phyloP scores from a whole-genome alignment of 495 filamentous ascomycete species.

The Bombardia bombarda region DNA sequence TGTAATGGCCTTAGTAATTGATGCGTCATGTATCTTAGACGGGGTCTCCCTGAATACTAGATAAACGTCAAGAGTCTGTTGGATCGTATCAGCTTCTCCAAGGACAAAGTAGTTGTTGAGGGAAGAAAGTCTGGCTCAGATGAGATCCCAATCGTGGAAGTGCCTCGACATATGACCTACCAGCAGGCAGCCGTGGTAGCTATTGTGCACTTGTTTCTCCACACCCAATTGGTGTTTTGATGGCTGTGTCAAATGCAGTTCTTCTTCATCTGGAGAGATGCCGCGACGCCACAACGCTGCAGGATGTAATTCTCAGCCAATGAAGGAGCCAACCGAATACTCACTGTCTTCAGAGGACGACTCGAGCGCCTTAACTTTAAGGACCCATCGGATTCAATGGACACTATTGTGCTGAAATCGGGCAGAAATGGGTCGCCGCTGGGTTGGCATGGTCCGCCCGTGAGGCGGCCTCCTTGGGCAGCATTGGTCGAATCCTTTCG shows the following conservation, averaged over 20 bases:
- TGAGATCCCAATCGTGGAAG: not conserved
- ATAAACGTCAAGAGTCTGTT: not conserved
- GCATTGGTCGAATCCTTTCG: conserved; percentile 16
- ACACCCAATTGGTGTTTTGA: too few species aligned
- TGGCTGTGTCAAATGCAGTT: too few species aligned
- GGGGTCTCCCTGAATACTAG: not conserved
- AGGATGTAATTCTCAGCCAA: not conserved
- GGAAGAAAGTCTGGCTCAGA: not conserved
- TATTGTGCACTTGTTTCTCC: too few species aligned
- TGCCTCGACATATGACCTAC: too few species aligned
- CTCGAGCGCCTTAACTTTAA: not conserved
- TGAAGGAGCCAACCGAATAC: not conserved
- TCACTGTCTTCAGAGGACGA: not conserved
- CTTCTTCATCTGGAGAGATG: not conserved
- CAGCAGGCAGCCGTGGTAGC: too few species aligned
- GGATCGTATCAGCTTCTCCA: too few species aligned
- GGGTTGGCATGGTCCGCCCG: conserved; percentile 12
- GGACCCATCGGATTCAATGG: not conserved
- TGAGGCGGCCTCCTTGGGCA: not conserved
- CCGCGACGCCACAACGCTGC: not conserved
- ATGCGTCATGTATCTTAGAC: not conserved
- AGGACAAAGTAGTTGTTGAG: too few species aligned
- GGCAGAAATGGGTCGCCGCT: conserved; percentile 9
- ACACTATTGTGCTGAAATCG: not conserved
- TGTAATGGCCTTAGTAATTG: not conserved